Percentiles rank a stretch among this genome's conserved stretches.
Conservation (phyloP, 1,284 basidiomycete species). For the Austroboletus olivaceoglutinosus region DNA sequence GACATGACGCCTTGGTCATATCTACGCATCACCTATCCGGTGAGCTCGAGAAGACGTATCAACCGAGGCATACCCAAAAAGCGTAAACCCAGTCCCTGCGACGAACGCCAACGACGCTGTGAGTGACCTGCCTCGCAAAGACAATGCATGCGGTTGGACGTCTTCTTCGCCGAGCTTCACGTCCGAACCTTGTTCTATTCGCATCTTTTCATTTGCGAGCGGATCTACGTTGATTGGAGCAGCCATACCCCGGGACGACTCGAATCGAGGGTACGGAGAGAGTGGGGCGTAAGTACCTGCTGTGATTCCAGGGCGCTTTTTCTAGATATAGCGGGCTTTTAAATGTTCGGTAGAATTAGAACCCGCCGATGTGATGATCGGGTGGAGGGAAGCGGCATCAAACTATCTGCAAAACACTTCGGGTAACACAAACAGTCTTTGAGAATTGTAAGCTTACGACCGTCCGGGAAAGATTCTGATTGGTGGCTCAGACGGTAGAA, state of each 20-base stretch:
- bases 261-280: not conserved
- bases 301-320: not conserved
- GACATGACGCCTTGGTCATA: slow-evolving; percentile 38
- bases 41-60: not conserved
- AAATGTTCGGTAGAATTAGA: slow-evolving; percentile 8
- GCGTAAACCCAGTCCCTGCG: slow-evolving; percentile 31
- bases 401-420: too few relatives aligned
- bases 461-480: too few relatives aligned
- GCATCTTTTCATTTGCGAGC: slow-evolving; percentile 12
- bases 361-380: not conserved
- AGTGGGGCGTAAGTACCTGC: not conserved
- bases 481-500: too few relatives aligned
- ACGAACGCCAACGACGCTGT: slow-evolving; percentile 29
- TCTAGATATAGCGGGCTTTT: slow-evolving; percentile 8
- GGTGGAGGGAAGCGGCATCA: not conserved
- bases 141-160: slow-evolving; percentile 16
- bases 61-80: slow-evolving; percentile 28
- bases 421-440: too few relatives aligned
- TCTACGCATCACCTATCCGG: slow-evolving; percentile 8
- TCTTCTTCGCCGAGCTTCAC: slow-evolving; percentile 15
- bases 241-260: slow-evolving; percentile 2
- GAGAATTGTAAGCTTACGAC: too few relatives aligned
- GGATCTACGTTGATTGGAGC: slow-evolving; percentile 1
- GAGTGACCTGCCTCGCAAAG: slow-evolving; percentile 26
- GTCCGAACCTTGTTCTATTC: not conserved